Evolutionary conservation across 176 grass and related monocot species (phyloP).

Genomic region (Alloteropsis semialata): DNA sequence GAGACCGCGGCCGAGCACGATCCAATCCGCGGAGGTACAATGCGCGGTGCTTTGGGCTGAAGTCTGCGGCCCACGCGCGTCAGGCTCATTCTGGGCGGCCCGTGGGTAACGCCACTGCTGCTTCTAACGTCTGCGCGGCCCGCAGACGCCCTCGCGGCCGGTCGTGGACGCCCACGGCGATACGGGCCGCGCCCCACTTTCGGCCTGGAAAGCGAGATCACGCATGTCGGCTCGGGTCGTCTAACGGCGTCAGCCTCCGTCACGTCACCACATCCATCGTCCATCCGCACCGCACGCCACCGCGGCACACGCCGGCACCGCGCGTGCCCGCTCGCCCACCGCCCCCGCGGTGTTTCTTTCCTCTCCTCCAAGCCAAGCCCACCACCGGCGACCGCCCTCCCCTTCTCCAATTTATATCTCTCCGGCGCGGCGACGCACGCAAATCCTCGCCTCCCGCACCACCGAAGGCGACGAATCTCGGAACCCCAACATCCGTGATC

Average conservation of each 20-base stretch:
- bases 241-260: too few species aligned
- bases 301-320: too few species aligned
- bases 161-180: too few species aligned
- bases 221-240: too few species aligned
- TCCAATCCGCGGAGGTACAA: too few species aligned
- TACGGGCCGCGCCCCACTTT: background rate
- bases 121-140: too few species aligned
- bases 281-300: background rate
- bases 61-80: too few species aligned
- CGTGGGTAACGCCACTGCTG: too few species aligned
- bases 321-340: background rate
- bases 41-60: too few species aligned
- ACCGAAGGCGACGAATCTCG: background rate
- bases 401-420: conserved; percentile 22
- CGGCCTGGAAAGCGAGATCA: background rate
- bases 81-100: too few species aligned
- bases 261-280: background rate
- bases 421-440: conserved; percentile 11
- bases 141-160: too few species aligned
- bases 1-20: too few species aligned
- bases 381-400: background rate
- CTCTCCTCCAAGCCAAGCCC: conserved; percentile 38
- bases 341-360: conserved; percentile 24
- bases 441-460: background rate
- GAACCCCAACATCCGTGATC: background rate